phyloP scores from a whole-genome alignment of 176 grass and related monocot species.

The Cenchrus fungigraminus region DNA sequence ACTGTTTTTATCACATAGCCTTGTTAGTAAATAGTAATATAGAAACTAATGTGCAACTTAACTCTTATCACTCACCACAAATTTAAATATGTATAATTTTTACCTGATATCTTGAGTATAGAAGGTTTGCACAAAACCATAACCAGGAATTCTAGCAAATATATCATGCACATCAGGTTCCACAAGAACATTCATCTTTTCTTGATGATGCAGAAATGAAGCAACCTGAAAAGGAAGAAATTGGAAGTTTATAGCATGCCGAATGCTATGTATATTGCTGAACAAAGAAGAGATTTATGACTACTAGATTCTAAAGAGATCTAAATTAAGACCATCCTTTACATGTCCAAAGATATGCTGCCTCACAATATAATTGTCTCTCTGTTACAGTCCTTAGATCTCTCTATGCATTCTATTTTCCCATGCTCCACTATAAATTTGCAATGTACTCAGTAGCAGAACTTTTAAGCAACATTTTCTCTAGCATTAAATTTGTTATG shows the following conservation, averaged over 20 bases:
- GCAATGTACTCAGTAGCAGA: background rate
- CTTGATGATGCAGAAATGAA: constrained; percentile 89
- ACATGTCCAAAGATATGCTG: constrained; percentile 22
- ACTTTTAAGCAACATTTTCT: constrained; percentile 17
- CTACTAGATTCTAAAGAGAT: constrained; percentile 25
- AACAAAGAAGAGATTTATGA: constrained; percentile 25
- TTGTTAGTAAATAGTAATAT: constrained; percentile 46
- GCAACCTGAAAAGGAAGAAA: constrained; percentile 60
- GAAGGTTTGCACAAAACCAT: constrained; percentile 99
- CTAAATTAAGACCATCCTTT: constrained; percentile 1
- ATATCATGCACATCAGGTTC: constrained; percentile 99
- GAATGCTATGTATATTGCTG: constrained; percentile 20
- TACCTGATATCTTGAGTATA: constrained; percentile 98
- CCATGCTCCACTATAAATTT: background rate
- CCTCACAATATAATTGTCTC: constrained; percentile 15
- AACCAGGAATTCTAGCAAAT: constrained; percentile 99
- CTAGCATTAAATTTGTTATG: constrained; percentile 7
- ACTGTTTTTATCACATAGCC: constrained; percentile 49
- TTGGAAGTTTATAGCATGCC: constrained; percentile 22
- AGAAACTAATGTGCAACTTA: constrained; percentile 20
- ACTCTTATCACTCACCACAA: background rate
- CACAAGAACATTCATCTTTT: constrained; percentile 99
- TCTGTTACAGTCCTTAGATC: background rate
- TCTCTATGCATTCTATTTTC: background rate
- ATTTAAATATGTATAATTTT: constrained; percentile 28